These are phyloP conservation scores for Fusarium nygamai DNA, from an alignment of 2,329 filamentous ascomycete genomes.

Conservation along the genomic window DNA sequence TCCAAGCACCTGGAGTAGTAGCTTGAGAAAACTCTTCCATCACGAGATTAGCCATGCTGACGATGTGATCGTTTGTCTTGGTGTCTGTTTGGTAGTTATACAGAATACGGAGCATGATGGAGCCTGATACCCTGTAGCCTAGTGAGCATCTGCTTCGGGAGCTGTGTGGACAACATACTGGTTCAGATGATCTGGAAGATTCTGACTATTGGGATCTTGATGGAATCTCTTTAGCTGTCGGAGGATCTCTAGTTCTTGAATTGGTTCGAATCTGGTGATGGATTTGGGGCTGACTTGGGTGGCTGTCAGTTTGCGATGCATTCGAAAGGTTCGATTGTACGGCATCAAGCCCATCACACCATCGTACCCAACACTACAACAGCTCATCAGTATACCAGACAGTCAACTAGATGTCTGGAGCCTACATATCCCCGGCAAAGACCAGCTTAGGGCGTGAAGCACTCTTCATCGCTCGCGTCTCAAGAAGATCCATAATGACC, in stretches of 20 bases:
- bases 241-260: neutral
- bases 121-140: neutral
- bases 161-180: neutral
- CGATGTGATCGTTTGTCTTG: neutral
- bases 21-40: constrained; percentile 22
- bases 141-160: neutral
- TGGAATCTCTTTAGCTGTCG: neutral
- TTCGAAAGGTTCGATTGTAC: neutral
- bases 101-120: constrained; percentile 16
- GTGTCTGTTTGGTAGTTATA: constrained; percentile 13
- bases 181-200: neutral
- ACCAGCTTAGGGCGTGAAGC: constrained; percentile 4
- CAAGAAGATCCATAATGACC: constrained; percentile 41
- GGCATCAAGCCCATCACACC: constrained; percentile 21
- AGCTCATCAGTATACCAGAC: rapidly evolving
- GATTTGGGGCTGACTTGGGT: constrained; percentile 19
- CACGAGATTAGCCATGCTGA: constrained; percentile 3
- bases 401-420: rapidly evolving
- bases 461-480: neutral
- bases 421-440: constrained; percentile 15
- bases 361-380: neutral
- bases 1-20: constrained; percentile 7
- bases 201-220: neutral
- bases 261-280: neutral
- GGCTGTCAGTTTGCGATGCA: constrained; percentile 18